Conservation (phyloP, 441 rosid genomes). For the Sinapis alba region DNA sequence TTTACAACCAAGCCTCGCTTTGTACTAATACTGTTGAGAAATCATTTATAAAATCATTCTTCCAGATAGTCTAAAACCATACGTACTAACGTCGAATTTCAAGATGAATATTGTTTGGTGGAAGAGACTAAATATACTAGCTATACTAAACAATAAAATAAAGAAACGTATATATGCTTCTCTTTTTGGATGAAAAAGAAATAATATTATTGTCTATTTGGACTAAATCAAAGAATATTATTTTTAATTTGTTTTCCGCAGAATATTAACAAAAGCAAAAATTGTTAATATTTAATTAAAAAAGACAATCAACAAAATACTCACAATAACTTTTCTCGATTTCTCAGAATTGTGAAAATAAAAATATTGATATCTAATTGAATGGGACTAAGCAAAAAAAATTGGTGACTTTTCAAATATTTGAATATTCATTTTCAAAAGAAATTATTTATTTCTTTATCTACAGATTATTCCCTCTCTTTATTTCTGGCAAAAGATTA, state of each 20-base stretch:
- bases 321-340: background rate
- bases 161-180: background rate
- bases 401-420: background rate
- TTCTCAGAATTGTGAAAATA: background rate
- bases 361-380: background rate
- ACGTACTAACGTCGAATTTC: background rate
- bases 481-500: background rate
- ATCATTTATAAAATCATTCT: background rate
- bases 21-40: background rate
- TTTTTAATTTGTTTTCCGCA: background rate
- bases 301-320: background rate
- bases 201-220: background rate
- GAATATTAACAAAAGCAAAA: background rate
- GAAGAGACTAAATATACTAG: background rate
- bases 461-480: background rate
- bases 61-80: conserved; percentile 12
- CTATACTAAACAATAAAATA: background rate
- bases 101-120: background rate
- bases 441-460: conserved; percentile 3
- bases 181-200: background rate
- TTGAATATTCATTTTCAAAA: background rate
- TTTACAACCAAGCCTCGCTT: conserved; percentile 18
- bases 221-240: background rate
- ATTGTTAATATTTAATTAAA: background rate
- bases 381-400: background rate